These are phyloP conservation scores for Globisporangium spiculum DNA, from an alignment of 352 stramenopile species.

Conservation along the genomic window DNA sequence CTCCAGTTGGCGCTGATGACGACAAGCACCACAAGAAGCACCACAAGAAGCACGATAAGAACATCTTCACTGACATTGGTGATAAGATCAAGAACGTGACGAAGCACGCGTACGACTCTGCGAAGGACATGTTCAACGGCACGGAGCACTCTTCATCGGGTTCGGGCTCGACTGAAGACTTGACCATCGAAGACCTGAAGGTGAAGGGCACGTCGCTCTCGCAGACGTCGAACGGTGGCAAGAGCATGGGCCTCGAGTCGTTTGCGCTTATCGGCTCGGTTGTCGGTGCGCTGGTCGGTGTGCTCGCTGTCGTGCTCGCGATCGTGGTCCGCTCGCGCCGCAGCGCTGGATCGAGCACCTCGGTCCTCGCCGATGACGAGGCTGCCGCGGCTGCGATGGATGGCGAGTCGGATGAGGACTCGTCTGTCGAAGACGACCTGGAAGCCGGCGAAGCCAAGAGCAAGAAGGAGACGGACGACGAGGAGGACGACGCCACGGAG, in stretches of 20 bases:
- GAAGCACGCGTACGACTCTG: too few species aligned
- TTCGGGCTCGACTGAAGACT: conserved; percentile 9
- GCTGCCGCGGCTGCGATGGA: conserved; percentile 37
- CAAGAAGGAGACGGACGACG: conserved; percentile 27
- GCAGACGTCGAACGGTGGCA: conserved; percentile 18
- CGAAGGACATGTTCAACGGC: conserved; percentile 18
- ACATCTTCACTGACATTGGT: conserved; percentile 16
- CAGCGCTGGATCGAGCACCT: conserved; percentile 18
- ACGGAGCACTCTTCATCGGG: conserved; percentile 5
- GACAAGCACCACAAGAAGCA: conserved; percentile 15
- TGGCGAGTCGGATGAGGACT: conserved; percentile 30
- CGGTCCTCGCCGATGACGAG: conserved; percentile 31
- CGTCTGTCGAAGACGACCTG: conserved; percentile 30
- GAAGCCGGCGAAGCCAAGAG: conserved; percentile 25
- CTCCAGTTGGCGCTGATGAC: not conserved
- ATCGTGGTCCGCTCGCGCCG: conserved; percentile 28
- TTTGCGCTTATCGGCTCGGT: conserved; percentile 21
- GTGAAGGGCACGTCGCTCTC: conserved; percentile 17
- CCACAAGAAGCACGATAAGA: conserved; percentile 7
- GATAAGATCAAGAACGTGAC: conserved; percentile 17
- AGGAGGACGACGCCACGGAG: conserved; percentile 32
- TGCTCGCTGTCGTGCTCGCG: conserved; percentile 18
- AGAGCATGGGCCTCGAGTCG: conserved; percentile 13
- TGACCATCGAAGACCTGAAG: conserved; percentile 10
- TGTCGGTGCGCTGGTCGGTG: conserved; percentile 18